Base-by-base conservation (phyloP, 2,329 filamentous ascomycete genomes). In the Cladosporium sp. region DNA sequence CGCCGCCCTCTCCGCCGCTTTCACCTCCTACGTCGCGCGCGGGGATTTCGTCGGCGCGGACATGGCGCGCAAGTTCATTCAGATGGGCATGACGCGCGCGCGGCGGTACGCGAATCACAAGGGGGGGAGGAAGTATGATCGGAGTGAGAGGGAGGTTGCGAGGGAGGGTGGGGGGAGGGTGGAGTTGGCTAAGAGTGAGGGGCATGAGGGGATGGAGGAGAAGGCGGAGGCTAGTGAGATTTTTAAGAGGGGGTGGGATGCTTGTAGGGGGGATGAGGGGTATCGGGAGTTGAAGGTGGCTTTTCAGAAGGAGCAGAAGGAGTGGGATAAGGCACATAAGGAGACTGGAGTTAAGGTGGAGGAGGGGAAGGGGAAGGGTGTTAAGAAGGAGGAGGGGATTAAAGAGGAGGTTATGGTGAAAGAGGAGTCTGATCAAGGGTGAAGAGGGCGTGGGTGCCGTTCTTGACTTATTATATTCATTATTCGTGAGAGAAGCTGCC, bases 81-180 rank as follows among this genome's bases (percentile, higher is more conserved):
- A 89, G 74, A 89, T 89, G 87, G 81, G 87, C 1, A 88, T 88
- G 85, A 89, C 87, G 24, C 76, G 87, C 18, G 83, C 86, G 2
- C 86, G 83, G 70, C 75, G 86, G 66, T 88, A 88, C 76, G 85
- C 85, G 18, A 88, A 88, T 67, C 79, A 82, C 65, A 74, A 74
- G n/a, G 80, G 85, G 0, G 87, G 86, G 0, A 80, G 82, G 30
- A 88, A 88, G 71, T 87, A 87, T 73, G 79, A 78, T 69, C 76
- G 73, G 62, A 74, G 62, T 1, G 77, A 71, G 14, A 74, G 80
- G 18, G 71, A 78, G 44, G 54, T 73, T 14, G 71, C 72, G 57
- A 60, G 60, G 61, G 72, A 74, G 11, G 72, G 70, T 3, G 70
- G 69, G 8, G 68, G 65, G 51, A 67, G 74, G 47, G 68, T 55